Evolutionary conservation across 139 green algal species (phyloP).

Genomic region (Chlamydomonas schloesseri): DNA sequence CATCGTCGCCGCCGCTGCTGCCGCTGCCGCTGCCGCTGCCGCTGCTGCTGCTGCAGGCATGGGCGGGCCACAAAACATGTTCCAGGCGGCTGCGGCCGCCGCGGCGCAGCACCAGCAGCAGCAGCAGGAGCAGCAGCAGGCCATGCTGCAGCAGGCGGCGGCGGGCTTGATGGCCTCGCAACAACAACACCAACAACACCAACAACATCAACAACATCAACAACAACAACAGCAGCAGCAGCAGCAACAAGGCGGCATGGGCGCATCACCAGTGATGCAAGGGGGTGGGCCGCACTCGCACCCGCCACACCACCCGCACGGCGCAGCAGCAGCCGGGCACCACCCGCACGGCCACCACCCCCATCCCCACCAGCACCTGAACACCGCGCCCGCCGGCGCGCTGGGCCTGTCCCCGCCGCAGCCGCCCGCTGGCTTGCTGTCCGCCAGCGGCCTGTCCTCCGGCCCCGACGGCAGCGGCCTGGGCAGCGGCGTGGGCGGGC

Average conservation of each 20-base stretch:
- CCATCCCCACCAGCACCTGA: neutral
- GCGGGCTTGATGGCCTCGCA: neutral
- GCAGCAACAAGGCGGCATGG: neutral
- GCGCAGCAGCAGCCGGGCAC: neutral
- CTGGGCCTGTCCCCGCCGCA: too few species aligned
- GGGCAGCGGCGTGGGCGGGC: too few species aligned
- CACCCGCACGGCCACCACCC: neutral
- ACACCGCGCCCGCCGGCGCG: too few species aligned
- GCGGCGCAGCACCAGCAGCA: neutral
- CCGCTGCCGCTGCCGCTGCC: too few species aligned
- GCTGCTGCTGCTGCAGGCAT: neutral
- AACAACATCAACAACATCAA: neutral
- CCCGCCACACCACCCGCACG: neutral
- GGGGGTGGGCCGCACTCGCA: neutral
- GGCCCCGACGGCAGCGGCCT: too few species aligned
- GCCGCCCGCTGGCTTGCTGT: too few species aligned
- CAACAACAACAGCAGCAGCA: conserved; percentile 17
- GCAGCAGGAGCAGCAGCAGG: neutral
- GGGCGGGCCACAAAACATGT: neutral
- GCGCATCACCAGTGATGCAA: neutral
- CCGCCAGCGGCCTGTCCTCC: too few species aligned
- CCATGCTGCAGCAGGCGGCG: neutral
- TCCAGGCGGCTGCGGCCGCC: neutral
- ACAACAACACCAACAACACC: neutral
- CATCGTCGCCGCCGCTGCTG: too few species aligned